These are phyloP conservation scores for Albifimbria verrucaria DNA, from an alignment of 2,329 filamentous ascomycete species.

Conservation along the genomic window DNA sequence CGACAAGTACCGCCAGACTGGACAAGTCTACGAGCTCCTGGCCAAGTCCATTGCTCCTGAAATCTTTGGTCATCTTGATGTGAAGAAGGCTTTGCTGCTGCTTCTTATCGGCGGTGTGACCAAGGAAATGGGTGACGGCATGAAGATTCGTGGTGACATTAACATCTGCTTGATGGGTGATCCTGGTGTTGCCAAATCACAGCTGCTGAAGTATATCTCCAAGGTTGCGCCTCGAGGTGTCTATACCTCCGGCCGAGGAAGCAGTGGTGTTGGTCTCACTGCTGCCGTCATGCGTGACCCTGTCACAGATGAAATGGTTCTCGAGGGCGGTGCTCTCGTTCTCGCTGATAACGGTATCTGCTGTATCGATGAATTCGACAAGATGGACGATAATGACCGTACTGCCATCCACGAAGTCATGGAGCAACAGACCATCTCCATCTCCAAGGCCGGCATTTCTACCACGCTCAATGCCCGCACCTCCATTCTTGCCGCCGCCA, in stretches of 20 bases:
- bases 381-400: constrained; percentile 82
- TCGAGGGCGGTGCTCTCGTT: constrained; percentile 76
- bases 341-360: constrained; percentile 81
- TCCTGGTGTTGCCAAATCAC: constrained; percentile 98
- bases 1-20: constrained; percentile 77
- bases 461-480: constrained; percentile 91
- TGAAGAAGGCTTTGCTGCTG: constrained; percentile 96
- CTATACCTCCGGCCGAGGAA: constrained; percentile 78
- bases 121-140: constrained; percentile 95
- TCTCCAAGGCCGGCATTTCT: constrained; percentile 70
- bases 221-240: constrained; percentile 94
- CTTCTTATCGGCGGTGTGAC: constrained; percentile 93
- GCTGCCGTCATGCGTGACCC: constrained; percentile 82
- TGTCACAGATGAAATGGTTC: constrained; percentile 80
- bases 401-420: constrained; percentile 86
- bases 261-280: constrained; percentile 77
- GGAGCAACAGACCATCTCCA: constrained; percentile 84
- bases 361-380: constrained; percentile 86
- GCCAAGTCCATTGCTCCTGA: constrained; percentile 96
- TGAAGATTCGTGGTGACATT: constrained; percentile 98
- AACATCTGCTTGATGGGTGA: constrained; percentile 99
- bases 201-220: constrained; percentile 95
- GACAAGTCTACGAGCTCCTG: constrained; percentile 92
- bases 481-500: constrained; percentile 92
- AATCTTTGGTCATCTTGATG: constrained; percentile 93